Conservation (phyloP, 345 rosid genomes). For the Turnera subulata region DNA sequence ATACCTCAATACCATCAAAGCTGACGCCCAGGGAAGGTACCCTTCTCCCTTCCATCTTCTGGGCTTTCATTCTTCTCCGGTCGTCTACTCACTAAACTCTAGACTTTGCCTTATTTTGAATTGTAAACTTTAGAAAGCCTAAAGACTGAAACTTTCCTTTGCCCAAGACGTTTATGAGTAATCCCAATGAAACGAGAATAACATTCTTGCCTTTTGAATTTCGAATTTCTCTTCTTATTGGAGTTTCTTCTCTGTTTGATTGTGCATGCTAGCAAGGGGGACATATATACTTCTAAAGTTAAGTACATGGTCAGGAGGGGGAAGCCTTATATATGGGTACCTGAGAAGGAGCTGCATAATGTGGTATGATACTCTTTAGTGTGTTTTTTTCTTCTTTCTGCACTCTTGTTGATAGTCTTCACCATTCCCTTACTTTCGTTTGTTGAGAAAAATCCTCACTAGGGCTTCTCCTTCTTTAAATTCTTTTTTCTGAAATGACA, state of each 20-base stretch:
- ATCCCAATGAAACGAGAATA: background rate
- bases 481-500: too few species aligned
- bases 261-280: conserved; percentile 46
- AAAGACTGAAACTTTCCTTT: background rate
- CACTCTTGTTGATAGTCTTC: background rate
- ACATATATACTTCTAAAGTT: conserved; percentile 67
- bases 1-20: conserved; percentile 64
- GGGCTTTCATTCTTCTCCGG: background rate
- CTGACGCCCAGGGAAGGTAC: conserved; percentile 83
- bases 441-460: too few species aligned
- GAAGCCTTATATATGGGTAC: conserved; percentile 79
- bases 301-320: conserved; percentile 70
- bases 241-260: background rate
- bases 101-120: background rate
- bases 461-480: too few species aligned
- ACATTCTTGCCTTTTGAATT: background rate
- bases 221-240: background rate
- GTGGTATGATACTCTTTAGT: conserved; percentile 44
- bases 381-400: conserved; percentile 2
- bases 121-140: background rate
- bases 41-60: background rate
- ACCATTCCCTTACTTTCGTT: too few species aligned
- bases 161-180: background rate
- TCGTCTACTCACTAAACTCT: background rate
- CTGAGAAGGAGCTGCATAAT: conserved; percentile 71